phyloP scores from a whole-genome alignment of 2,329 filamentous ascomycete genomes.

The Pestalotiopsis fici region DNA sequence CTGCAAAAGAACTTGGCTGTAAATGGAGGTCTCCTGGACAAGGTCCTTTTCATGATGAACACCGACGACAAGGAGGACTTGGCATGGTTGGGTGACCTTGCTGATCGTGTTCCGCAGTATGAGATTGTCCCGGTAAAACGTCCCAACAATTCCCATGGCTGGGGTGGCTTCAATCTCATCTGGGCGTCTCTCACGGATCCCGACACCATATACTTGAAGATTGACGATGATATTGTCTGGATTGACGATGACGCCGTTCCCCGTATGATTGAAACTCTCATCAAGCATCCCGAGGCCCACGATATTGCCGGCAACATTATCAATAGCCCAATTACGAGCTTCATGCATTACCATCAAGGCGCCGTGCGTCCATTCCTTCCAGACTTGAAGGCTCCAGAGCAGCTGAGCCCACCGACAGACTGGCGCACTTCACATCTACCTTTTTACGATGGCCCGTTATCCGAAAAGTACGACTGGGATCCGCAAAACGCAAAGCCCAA shows the following conservation, averaged over 20 bases:
- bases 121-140: constrained; percentile 23
- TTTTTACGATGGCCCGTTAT: constrained; percentile 22
- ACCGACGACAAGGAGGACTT: constrained; percentile 40
- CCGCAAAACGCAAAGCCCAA: constrained; percentile 31
- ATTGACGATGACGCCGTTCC: constrained; percentile 44
- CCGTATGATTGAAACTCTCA: constrained; percentile 52
- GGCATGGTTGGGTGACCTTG: constrained; percentile 38
- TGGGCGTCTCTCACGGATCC: constrained; percentile 30
- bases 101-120: constrained; percentile 37
- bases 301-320: constrained; percentile 57
- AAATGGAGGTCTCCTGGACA: constrained; percentile 45
- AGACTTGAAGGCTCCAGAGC: constrained; percentile 30
- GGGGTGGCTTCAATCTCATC: constrained; percentile 35
- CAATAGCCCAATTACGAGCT: constrained; percentile 55
- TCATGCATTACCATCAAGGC: constrained; percentile 55
- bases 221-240: constrained; percentile 46
- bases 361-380: constrained; percentile 55
- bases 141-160: constrained; percentile 8
- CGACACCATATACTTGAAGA: constrained; percentile 41
- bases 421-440: constrained; percentile 9
- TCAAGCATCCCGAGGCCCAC: constrained; percentile 50
- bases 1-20: constrained; percentile 42
- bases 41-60: constrained; percentile 44
- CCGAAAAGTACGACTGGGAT: constrained; percentile 16
- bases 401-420: constrained; percentile 11